Conservation (phyloP, 208 protist species). For the Phytomonas francai region DNA sequence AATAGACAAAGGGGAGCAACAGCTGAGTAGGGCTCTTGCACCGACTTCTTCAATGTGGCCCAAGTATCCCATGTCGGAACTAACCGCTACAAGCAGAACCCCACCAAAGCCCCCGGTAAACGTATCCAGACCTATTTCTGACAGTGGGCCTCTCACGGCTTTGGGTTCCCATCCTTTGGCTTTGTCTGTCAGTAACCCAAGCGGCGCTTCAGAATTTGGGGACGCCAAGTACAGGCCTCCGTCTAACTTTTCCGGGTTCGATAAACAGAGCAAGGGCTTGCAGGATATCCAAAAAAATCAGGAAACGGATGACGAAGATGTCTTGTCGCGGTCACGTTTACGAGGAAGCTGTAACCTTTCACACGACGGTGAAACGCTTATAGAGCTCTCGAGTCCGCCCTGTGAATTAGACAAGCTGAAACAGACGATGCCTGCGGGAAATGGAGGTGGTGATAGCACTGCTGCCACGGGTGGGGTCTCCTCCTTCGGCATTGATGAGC, state of each 20-base stretch:
- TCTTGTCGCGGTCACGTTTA: neutral
- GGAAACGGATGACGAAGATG: neutral
- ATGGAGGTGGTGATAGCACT: neutral
- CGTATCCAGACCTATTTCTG: neutral
- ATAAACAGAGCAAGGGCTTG: neutral
- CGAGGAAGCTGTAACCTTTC: neutral
- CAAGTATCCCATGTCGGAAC: neutral
- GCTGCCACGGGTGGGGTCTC: neutral
- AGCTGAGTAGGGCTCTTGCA: neutral
- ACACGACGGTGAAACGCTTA: neutral
- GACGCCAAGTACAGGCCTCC: neutral
- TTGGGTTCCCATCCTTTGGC: neutral
- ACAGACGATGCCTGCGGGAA: neutral
- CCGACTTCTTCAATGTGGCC: neutral
- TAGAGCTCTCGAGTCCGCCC: neutral
- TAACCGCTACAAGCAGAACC: neutral
- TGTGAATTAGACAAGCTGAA: neutral
- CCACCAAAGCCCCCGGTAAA: neutral
- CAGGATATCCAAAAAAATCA: neutral
- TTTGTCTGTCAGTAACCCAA: neutral
- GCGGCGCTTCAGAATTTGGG: neutral
- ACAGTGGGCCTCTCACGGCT: neutral
- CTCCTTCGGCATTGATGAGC: neutral
- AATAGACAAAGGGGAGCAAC: neutral
- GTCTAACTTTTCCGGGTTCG: neutral